phyloP scores from a whole-genome alignment of 2,329 filamentous ascomycete species.

The Cladosporium sp. region DNA sequence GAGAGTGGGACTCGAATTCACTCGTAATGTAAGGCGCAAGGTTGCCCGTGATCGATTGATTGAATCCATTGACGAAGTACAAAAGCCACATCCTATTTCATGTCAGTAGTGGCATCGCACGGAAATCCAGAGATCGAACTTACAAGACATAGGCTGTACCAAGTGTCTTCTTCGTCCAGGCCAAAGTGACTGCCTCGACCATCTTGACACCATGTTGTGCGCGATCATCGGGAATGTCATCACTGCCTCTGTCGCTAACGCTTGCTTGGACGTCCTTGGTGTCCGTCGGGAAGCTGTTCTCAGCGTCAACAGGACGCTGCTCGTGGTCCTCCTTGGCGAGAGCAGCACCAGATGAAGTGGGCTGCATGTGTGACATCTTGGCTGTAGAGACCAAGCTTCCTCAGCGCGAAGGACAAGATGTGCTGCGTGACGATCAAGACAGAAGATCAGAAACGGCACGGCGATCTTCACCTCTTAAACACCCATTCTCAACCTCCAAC shows the following conservation, averaged over 20 bases:
- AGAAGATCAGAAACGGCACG: constrained; percentile 1
- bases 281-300: neutral
- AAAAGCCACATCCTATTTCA: constrained; percentile 5
- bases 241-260: neutral
- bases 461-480: constrained; percentile 9
- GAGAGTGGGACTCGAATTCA: constrained; percentile 49
- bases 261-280: neutral
- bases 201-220: constrained; percentile 33
- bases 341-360: neutral
- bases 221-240: neutral
- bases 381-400: constrained; percentile 4
- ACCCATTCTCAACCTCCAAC: neutral
- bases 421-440: neutral
- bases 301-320: neutral
- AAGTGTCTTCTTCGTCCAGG: constrained; percentile 37
- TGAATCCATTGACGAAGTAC: constrained; percentile 9
- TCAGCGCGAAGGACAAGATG: neutral
- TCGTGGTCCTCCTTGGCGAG: neutral
- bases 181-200: constrained; percentile 37
- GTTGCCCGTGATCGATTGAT: constrained; percentile 1
- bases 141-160: constrained; percentile 37
- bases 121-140: constrained; percentile 11
- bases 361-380: constrained; percentile 9
- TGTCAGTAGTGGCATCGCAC: neutral
- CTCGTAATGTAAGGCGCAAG: constrained; percentile 38